Evolutionary conservation across 1,284 basidiomycete species (phyloP).

Genomic region (Malassezia obtusa): DNA sequence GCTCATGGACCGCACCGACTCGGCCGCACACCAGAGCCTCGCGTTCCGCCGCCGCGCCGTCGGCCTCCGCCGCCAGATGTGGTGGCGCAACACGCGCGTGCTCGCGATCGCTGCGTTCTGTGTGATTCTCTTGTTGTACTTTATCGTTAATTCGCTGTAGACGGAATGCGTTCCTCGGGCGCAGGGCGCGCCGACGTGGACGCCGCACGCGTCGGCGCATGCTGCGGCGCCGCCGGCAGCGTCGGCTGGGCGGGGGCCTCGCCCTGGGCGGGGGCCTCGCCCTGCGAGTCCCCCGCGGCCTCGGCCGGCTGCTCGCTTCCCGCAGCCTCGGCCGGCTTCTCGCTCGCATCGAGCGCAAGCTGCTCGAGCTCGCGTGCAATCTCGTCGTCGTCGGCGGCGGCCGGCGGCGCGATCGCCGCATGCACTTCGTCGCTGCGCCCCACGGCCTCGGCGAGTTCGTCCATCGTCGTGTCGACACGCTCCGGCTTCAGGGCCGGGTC

Average conservation of each 20-base stretch:
- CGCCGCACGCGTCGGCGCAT: background rate
- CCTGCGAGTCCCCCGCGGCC: background rate
- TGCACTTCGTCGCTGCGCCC: conserved; percentile 73
- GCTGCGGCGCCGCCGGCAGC: conserved; percentile 1
- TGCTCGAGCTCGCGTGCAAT: conserved; percentile 26
- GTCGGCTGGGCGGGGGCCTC: background rate
- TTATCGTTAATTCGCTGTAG: background rate
- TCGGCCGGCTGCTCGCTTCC: background rate
- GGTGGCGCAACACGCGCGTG: conserved; percentile 69
- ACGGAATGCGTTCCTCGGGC: background rate
- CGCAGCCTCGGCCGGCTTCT: background rate
- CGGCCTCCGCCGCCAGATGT: conserved; percentile 78
- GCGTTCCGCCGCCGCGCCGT: conserved; percentile 86
- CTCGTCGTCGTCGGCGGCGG: conserved; percentile 52
- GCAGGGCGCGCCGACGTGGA: background rate
- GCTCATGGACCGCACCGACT: conserved; percentile 92
- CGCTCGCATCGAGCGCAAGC: conserved; percentile 5
- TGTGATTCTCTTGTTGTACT: conserved; percentile 54
- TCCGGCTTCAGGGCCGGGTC: conserved; percentile 69
- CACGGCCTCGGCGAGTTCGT: conserved; percentile 70
- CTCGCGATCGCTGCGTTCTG: conserved; percentile 64
- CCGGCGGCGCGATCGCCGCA: conserved; percentile 59
- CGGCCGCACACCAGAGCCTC: conserved; percentile 86
- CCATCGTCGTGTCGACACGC: conserved; percentile 72
- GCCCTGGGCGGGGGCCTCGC: background rate